Percentiles rank a stretch among this genome's conserved stretches.
Conservation (phyloP, 2,329 filamentous ascomycete species). For the Exophiala xenobiotica region DNA sequence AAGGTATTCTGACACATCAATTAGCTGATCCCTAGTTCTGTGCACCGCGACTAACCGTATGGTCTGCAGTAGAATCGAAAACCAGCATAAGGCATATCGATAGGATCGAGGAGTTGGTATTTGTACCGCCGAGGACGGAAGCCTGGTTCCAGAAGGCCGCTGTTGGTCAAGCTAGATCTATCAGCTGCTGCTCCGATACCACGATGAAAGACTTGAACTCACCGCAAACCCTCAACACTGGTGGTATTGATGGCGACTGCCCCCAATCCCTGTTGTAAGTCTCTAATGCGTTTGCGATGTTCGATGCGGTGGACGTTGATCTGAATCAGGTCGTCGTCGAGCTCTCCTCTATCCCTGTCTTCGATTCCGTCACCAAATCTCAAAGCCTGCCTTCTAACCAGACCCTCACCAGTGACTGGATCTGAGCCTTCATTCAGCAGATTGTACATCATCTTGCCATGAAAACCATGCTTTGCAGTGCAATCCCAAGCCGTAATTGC, state of each 20-base stretch:
- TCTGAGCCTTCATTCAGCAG: slow-evolving; percentile 17
- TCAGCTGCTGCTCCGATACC: background rate
- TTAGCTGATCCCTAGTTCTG: background rate
- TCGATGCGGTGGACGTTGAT: slow-evolving; percentile 28
- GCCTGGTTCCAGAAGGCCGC: slow-evolving; percentile 26
- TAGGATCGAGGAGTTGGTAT: slow-evolving; percentile 50
- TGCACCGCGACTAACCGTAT: slow-evolving; percentile 8
- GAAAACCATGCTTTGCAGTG: slow-evolving; percentile 27
- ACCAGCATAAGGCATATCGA: slow-evolving; percentile 48
- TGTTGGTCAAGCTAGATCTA: slow-evolving; percentile 20
- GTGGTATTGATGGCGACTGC: slow-evolving; percentile 1
- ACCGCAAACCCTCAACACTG: slow-evolving; percentile 18
- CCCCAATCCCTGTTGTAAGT: slow-evolving; percentile 14
- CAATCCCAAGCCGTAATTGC: slow-evolving; percentile 28
- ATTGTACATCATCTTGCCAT: slow-evolving; percentile 30
- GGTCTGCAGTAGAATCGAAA: slow-evolving; percentile 38
- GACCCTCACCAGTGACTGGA: slow-evolving; percentile 8
- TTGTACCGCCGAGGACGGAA: slow-evolving; percentile 38
- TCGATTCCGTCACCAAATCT: slow-evolving; percentile 20
- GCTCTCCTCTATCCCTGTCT: slow-evolving; percentile 1
- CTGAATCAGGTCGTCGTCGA: slow-evolving; percentile 25
- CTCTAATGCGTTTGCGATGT: slow-evolving; percentile 20
- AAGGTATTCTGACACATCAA: slow-evolving; percentile 8
- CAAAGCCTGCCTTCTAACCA: slow-evolving; percentile 22
- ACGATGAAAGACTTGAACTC: background rate